These are phyloP conservation scores for Cyberlindnera americana DNA, from an alignment of 805 yeast genomes.

Conservation along the genomic window DNA sequence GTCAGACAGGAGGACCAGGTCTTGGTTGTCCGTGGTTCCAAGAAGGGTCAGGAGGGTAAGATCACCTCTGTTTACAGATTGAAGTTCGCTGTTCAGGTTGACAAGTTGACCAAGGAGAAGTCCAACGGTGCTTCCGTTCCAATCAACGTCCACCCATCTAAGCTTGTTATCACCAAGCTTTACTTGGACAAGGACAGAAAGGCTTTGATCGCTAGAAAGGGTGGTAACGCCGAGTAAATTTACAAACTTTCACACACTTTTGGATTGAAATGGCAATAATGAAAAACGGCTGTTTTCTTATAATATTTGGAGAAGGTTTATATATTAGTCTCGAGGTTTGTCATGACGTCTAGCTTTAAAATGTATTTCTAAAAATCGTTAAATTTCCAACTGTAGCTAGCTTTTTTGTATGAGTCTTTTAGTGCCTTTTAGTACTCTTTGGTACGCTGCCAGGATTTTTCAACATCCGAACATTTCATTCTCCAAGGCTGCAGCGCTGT, in stretches of 20 bases:
- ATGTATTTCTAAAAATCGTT: constrained; percentile 12
- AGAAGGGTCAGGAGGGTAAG: constrained; percentile 99
- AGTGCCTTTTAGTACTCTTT: neutral
- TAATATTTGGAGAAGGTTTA: constrained; percentile 9
- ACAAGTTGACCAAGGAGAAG: constrained; percentile 96
- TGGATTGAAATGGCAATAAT: constrained; percentile 5
- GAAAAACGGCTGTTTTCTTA: constrained; percentile 5
- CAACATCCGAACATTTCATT: neutral
- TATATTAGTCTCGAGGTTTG: constrained; percentile 8
- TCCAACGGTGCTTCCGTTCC: constrained; percentile 97
- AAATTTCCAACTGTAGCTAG: neutral
- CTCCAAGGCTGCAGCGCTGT: neutral
- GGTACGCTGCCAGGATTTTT: too few relatives aligned
- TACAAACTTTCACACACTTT: neutral
- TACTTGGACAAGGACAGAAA: constrained; percentile 99
- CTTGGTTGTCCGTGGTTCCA: constrained; percentile 94
- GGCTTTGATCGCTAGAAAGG: constrained; percentile 95
- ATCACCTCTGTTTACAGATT: constrained; percentile 98
- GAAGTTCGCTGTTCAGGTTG: constrained; percentile 94
- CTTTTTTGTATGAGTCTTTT: too few relatives aligned
- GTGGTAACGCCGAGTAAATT: constrained; percentile 90
- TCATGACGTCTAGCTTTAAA: constrained; percentile 11
- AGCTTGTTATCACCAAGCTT: constrained; percentile 97
- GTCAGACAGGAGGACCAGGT: constrained; percentile 98
- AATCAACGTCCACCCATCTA: constrained; percentile 96